Conservation (phyloP, 495 filamentous ascomycete genomes). For the Hypoxylon intermedium region DNA sequence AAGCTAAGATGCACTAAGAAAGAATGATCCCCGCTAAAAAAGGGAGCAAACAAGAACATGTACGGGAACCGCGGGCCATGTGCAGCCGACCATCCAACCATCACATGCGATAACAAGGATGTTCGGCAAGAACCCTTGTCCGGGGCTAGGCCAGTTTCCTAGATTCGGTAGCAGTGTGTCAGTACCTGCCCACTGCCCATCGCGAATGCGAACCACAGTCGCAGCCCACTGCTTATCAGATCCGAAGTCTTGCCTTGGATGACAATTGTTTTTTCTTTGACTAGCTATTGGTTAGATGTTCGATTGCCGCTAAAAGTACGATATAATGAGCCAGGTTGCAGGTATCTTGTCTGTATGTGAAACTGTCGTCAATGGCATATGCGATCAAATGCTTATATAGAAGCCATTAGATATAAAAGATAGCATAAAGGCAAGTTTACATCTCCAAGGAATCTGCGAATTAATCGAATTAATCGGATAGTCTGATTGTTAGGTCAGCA, state of each 20-base stretch:
- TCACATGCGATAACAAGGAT: conserved; percentile 37
- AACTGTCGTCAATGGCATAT: no score
- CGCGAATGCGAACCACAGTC: conserved; percentile 33
- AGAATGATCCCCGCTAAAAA: conserved; percentile 18
- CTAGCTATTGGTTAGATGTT: conserved; percentile 3
- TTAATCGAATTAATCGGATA: no score
- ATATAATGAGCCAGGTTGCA: no score
- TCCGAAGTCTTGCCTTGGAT: conserved; percentile 25
- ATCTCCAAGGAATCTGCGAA: no score
- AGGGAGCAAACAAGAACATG: conserved; percentile 12
- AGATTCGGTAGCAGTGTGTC: no score
- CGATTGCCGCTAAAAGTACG: no score
- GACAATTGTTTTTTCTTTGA: conserved; percentile 28
- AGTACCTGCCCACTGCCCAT: conserved; percentile 13
- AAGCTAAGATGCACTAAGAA: conserved; percentile 13
- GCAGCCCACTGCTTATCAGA: conserved; percentile 26
- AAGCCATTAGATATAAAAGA: no score
- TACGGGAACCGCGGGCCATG: not conserved
- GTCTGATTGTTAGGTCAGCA: no score
- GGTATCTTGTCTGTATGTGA: no score
- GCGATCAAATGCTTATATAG: no score
- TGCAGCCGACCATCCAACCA: not conserved
- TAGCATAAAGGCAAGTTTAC: no score
- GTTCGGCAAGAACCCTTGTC: conserved; percentile 30
- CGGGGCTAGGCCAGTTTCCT: conserved; percentile 26